Evolutionary conservation across 345 rosid genomes (phyloP), one percentile per base, ranked within the genome.

Genomic region (Anacardium occidentale): DNA sequence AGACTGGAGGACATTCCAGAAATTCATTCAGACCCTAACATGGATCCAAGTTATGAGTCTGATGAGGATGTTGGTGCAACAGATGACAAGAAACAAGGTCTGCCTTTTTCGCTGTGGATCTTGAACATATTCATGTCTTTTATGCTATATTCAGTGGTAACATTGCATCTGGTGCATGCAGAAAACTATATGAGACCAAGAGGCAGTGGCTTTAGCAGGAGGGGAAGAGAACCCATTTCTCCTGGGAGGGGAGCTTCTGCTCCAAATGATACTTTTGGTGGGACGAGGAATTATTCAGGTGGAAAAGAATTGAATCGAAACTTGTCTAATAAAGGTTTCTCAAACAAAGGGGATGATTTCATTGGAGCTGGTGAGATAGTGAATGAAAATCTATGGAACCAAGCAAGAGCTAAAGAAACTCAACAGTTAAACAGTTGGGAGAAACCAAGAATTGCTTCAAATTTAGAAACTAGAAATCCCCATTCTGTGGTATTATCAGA

Each of bases 31-130:
- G 99, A 96, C 83, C 97, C 98, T 56, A 93, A 93, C 51, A 96
- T 96, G 99, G 99, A 96, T 87, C 99, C 99, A 66, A 88, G 86
- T 78, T 82, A 88, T 22, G 97, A 91, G 70, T 91, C 97, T 44
- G 96, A 90, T 65, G 99, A 96, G 62, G 97, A 91, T 72, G 98
- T 85, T 74, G 87, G 62, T 18, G 90, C 87, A 71, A 74, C 82
- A 47, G 89, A 87, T 72, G 90, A 85, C 59, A 94, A 78, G 77
- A 88, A 79, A 74, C 89, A 85, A 88, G 99, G 99, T 90, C 52
- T 20, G 7, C 62, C 64, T 73, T 29, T 21, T 66, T 60, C 34
- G 47, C 3, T 47, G 11, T 60, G 56, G 29, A 34, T 73, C 67
- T 42, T 29, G 13, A 37, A 64, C 58, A 17, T 66, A 6, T 47